Base-by-base conservation (phyloP, 192 early-diverging fungal genomes). In the Gamsiella multidivaricata region DNA sequence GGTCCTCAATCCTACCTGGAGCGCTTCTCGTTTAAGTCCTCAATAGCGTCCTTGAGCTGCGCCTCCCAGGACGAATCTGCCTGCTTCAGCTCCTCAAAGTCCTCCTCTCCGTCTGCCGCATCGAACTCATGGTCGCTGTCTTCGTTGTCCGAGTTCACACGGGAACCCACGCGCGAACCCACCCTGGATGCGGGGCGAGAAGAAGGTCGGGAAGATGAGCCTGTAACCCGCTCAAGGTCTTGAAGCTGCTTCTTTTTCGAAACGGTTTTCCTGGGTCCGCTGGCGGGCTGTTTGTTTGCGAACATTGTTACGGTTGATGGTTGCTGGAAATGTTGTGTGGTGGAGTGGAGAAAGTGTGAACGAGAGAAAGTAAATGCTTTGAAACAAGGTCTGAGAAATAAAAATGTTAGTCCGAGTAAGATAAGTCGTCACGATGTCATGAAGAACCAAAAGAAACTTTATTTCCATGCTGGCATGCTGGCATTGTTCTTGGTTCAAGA, bases 11-110 rank as follows among this genome's bases (percentile, higher is more conserved):
- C 28, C 59, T 83, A 86, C 87, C 87, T 88, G 18, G 83, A 66
- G 34, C 87, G 74, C 49, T 81, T 88, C 36, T 84, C 84, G 58
- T 74, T 68, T 18, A 88, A 54, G 26, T 86, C 72, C 37, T 88
- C 84, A 53, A 88, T 81, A 31, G 72, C 76, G 33, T 88, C 79
- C 49, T 84, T 73, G 37, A 88, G 45, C 31, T 84, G 75, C 18
- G 80, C 68, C 31, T 84, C 74, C 83, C 82, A 86, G 37, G 70
- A 58, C 26, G 53, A 26, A 2, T 78, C 74, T 37, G 52, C 61
- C 23, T 34, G 31, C 3, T 57, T 56, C 29, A 11, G 18, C n/a
- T 64, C 65, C 15, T 68, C 65, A 18, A 26, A n/a, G 37, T 78
- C 74, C 22, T 67, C 65, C 28, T 61, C 65, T 5, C 36, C 64